Conservation (phyloP, 805 yeast genomes). For the Torulaspora quercuum region DNA sequence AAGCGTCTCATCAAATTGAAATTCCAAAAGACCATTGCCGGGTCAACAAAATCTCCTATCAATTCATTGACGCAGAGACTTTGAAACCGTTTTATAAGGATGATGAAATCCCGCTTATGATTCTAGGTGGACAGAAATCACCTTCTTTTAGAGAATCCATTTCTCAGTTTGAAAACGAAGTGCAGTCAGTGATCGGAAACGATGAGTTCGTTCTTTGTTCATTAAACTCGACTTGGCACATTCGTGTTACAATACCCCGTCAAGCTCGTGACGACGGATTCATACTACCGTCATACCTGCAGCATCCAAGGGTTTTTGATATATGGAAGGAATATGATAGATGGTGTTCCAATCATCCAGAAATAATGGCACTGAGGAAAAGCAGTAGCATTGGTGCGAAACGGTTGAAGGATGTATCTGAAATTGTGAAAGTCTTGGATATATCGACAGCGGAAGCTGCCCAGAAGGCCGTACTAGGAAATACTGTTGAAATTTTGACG, state of each 20-base stretch:
- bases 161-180: slow-evolving; percentile 46
- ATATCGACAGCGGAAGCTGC: slow-evolving; percentile 3
- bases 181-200: slow-evolving; percentile 42
- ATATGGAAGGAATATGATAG: slow-evolving; percentile 66
- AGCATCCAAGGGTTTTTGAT: slow-evolving; percentile 74
- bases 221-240: slow-evolving; percentile 59
- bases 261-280: slow-evolving; percentile 78
- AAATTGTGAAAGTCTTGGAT: slow-evolving; percentile 17
- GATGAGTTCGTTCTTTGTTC: slow-evolving; percentile 65
- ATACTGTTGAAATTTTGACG: slow-evolving; percentile 29
- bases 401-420: slow-evolving; percentile 11
- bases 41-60: slow-evolving; percentile 66
- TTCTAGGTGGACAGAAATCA: slow-evolving; percentile 53
- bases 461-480: slow-evolving; percentile 11
- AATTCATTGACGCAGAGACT: slow-evolving; percentile 52
- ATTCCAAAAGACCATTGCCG: slow-evolving; percentile 60
- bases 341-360: slow-evolving; percentile 64
- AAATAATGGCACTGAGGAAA: slow-evolving; percentile 18
- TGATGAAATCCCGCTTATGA: slow-evolving; percentile 48
- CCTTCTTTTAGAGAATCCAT: slow-evolving; percentile 62
- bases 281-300: slow-evolving; percentile 67
- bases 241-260: slow-evolving; percentile 72
- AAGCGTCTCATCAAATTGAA: slow-evolving; percentile 22
- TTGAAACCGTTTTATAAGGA: slow-evolving; percentile 44
- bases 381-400: slow-evolving; percentile 8